These are phyloP conservation scores for Piromyces finnis DNA, from an alignment of 192 early-diverging fungal genomes.

Conservation along the genomic window DNA sequence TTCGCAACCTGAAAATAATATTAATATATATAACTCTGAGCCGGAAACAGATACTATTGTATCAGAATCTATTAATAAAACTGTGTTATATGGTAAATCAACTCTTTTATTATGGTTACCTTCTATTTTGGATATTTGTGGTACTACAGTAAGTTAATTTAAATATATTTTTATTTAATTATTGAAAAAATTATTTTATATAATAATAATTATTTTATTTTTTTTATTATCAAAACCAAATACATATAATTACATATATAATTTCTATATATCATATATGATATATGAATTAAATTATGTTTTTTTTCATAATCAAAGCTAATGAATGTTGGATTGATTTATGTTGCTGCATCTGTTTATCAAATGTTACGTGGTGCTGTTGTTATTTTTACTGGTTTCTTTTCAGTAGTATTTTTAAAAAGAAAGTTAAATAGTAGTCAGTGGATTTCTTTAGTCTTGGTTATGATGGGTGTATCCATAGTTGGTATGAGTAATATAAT, in stretches of 20 bases:
- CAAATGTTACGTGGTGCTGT: conserved; percentile 94
- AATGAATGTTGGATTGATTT: conserved; percentile 96
- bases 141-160: background rate
- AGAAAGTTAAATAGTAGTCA: conserved; percentile 58
- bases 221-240: conserved; percentile 52
- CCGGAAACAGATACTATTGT: background rate
- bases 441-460: conserved; percentile 63
- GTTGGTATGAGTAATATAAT: conserved; percentile 50
- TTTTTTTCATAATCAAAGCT: conserved; percentile 16
- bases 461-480: conserved; percentile 71
- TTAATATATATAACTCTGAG: background rate
- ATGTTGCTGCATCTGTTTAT: conserved; percentile 75
- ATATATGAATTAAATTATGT: too few relatives aligned
- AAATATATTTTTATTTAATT: too few relatives aligned
- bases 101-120: background rate
- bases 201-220: conserved; percentile 33
- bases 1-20: background rate
- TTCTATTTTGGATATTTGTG: background rate
- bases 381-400: conserved; percentile 83
- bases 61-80: background rate
- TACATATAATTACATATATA: background rate
- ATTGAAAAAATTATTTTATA: background rate
- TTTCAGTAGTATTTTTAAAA: conserved; percentile 71
- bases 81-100: background rate
- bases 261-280: too few relatives aligned